Evolutionary conservation across 2,329 filamentous ascomycete species (phyloP), one percentile per base, ranked within the genome.

Genomic region (Alternaria burnsii): DNA sequence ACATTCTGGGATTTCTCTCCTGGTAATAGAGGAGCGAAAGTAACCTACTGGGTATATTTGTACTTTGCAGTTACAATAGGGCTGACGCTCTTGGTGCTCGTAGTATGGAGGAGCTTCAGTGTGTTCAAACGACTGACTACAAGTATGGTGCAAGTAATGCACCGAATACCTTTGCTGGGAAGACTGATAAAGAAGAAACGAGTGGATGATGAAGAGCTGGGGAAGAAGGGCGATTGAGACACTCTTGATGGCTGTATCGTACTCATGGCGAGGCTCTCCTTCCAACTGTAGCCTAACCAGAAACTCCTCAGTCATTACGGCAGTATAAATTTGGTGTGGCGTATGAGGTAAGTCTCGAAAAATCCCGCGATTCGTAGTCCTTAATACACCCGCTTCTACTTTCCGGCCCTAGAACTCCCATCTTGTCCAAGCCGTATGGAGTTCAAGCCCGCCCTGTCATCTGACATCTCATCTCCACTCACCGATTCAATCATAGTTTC

Each of bases 341-440:
- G 0, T 30, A 11, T 30, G 28, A 30, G 28, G 2, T 11, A 30
- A 11, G 9, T 3, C 28, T 11, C 11, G 9, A 12, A 5, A 5
- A 30, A 2, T 30, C 3, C 5, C 11, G 0, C 28, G 0, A 30
- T 30, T 11, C 28, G 5, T 11, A 30, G 28, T 11, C 28, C 28
- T 30, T 0, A 11, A 0, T 4, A 2, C 9, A 30, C 1, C 0
- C 28, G 10, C 28, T 30, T 30, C 9, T 30, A 30, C 28, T 30
- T 0, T 26, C 7, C 24, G 0, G 24, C 24, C 7, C 7, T 26
- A 0, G 2, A 26, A 0, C 7, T 2, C 7, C 24, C 7, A 0
- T 26, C 24, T 26, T 26, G 0, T 26, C 24, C 24, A 1, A 26
- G 24, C 24, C 24, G 7, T 8, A 26, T 2, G 0, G 24, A 26